These are phyloP conservation scores for Multifurca ochricompacta DNA, from an alignment of 768 basidiomycete species.

Conservation along the genomic window DNA sequence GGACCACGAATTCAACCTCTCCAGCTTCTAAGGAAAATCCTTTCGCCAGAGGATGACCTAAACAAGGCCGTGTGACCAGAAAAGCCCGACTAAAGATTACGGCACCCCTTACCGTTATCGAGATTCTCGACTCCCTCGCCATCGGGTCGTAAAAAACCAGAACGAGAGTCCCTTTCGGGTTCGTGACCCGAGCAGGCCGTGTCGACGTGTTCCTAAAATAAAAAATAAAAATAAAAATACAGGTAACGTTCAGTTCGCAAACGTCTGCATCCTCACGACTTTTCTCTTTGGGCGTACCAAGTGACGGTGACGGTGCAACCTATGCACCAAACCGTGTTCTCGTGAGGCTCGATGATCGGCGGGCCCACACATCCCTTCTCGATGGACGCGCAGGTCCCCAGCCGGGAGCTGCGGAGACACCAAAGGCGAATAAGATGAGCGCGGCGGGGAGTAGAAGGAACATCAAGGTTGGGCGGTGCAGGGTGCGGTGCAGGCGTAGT, in stretches of 20 bases:
- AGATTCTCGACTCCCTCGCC: conserved; percentile 44
- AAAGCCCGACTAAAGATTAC: conserved; percentile 19
- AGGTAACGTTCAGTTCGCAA: not conserved
- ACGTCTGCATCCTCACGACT: no score
- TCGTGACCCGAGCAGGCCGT: conserved; percentile 28
- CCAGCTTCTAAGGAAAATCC: conserved; percentile 48
- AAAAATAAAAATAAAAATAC: not conserved
- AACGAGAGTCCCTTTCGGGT: conserved; percentile 41
- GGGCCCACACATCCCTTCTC: conserved; percentile 38
- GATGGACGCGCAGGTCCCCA: not conserved
- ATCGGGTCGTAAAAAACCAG: conserved; percentile 37
- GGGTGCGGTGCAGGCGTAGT: no score
- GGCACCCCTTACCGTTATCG: conserved; percentile 36
- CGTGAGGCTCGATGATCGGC: conserved; percentile 40
- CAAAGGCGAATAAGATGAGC: not conserved
- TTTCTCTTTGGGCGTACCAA: conserved; percentile 38
- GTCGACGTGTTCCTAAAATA: conserved; percentile 39
- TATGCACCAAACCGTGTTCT: conserved; percentile 41
- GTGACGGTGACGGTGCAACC: conserved; percentile 42
- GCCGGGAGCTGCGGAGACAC: not conserved
- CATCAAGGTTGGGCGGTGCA: no score
- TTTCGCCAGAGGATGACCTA: conserved; percentile 52
- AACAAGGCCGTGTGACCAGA: not conserved
- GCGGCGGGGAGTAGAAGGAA: not conserved
- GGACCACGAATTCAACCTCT: conserved; percentile 43